A percentile compares a stretch with the other conserved stretches of the same genome.
Evolutionary conservation across 108 stramenopile species (phyloP).

Genomic region (Fragilaria crotonensis): DNA sequence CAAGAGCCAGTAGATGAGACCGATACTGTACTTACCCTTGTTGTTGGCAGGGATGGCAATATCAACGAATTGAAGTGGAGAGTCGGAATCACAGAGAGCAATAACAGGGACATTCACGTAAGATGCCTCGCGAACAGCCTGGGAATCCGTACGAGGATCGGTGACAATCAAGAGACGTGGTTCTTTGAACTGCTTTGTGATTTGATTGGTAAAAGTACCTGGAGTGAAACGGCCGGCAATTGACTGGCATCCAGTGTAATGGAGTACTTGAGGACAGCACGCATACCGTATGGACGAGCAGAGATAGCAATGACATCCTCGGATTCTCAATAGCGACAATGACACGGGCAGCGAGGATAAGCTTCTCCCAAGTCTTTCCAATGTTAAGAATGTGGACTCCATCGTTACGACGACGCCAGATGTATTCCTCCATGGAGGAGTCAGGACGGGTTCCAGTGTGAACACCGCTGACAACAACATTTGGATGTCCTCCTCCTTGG

Average conservation of each 20-base stretch:
- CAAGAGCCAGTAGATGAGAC: constrained; percentile 98
- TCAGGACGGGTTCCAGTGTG: constrained; percentile 99
- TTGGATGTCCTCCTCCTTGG: constrained; percentile 99
- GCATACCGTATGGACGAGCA: constrained; percentile 99
- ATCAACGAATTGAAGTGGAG: constrained; percentile 97
- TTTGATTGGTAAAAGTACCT: constrained; percentile 99
- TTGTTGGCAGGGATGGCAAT: constrained; percentile 99
- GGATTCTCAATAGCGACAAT: constrained; percentile 98
- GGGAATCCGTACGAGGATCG: constrained; percentile 97
- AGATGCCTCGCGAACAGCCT: constrained; percentile 93
- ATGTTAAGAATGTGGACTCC: constrained; percentile 99
- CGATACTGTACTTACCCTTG: constrained; percentile 99
- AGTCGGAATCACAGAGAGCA: constrained; percentile 98
- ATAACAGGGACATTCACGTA: constrained; percentile 99
- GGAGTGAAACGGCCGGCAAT: constrained; percentile 99
- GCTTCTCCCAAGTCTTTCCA: constrained; percentile 99
- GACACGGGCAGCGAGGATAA: constrained; percentile 98
- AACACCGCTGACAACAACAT: constrained; percentile 98
- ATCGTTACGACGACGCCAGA: constrained; percentile 97
- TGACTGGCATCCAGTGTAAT: constrained; percentile 97
- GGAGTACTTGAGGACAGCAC: constrained; percentile 99
- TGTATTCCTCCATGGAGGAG: constrained; percentile 96
- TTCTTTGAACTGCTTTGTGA: constrained; percentile 99
- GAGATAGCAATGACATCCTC: constrained; percentile 99
- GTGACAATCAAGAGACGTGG: constrained; percentile 98